Conservation (phyloP, 805 yeast species). For the Ogataea minuta region DNA sequence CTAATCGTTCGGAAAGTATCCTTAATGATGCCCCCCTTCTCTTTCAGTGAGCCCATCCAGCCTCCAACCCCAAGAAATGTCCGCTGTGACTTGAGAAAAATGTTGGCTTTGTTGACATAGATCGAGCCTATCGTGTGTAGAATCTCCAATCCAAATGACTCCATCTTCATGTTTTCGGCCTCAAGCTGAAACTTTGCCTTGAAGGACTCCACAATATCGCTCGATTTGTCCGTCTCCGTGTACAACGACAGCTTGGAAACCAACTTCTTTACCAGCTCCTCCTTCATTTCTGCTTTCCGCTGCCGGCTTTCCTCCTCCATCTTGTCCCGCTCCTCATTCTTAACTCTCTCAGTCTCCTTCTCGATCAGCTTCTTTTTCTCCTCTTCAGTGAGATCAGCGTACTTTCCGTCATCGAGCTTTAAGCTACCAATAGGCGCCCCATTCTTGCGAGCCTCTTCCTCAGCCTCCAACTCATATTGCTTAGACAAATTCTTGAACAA, state of each 20-base stretch:
- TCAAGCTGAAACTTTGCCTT: slow-evolving; percentile 53
- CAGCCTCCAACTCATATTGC: slow-evolving; percentile 47
- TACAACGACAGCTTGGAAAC: slow-evolving; percentile 43
- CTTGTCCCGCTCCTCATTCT: slow-evolving; percentile 55
- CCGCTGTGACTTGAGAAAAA: slow-evolving; percentile 69
- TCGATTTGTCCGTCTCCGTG: slow-evolving; percentile 59
- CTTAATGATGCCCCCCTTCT: slow-evolving; percentile 78
- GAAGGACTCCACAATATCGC: slow-evolving; percentile 59
- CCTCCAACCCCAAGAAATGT: slow-evolving; percentile 81
- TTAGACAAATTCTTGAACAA: slow-evolving; percentile 62
- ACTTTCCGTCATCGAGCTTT: slow-evolving; percentile 29
- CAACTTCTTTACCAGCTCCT: slow-evolving; percentile 49
- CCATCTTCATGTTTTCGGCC: slow-evolving; percentile 82
- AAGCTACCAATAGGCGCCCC: slow-evolving; percentile 28
- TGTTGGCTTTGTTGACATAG: slow-evolving; percentile 72
- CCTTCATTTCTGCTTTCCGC: slow-evolving; percentile 54
- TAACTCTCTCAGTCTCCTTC: slow-evolving; percentile 33
- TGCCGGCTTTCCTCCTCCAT: slow-evolving; percentile 74
- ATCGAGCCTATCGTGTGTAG: slow-evolving; percentile 79
- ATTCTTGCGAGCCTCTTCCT: slow-evolving; percentile 36
- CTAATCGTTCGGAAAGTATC: slow-evolving; percentile 80
- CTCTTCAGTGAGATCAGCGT: slow-evolving; percentile 24
- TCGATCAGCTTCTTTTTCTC: slow-evolving; percentile 31
- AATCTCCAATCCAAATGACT: slow-evolving; percentile 90
- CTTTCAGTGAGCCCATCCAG: slow-evolving; percentile 74